Percentiles rank a stretch among this genome's conserved stretches.
These are phyloP conservation scores for Phytopythium chamaehyphon DNA, from an alignment of 352 stramenopile genomes.

Conservation along the genomic window DNA sequence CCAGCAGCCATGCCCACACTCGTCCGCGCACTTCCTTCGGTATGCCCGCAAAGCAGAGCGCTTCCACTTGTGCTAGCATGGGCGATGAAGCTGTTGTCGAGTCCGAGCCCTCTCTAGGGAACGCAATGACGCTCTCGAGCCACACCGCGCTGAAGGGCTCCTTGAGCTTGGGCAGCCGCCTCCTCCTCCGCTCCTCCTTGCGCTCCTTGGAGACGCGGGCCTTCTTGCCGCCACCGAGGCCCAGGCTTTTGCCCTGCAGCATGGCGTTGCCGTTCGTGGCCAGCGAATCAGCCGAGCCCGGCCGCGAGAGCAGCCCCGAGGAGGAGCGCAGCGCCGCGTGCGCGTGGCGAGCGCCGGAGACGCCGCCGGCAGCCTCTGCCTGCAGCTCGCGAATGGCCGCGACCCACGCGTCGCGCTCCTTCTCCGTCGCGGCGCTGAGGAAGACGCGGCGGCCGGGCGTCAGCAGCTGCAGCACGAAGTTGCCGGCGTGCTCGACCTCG, in stretches of 20 bases:
- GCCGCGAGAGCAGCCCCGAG: conserved; percentile 28
- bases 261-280: conserved; percentile 17
- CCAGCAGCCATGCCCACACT: conserved; percentile 75
- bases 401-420: conserved; percentile 66
- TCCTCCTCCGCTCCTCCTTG: conserved; percentile 52
- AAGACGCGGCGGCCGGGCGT: conserved; percentile 45
- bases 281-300: conserved; percentile 29
- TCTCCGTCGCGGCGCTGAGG: conserved; percentile 72
- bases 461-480: conserved; percentile 77
- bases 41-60: conserved; percentile 75
- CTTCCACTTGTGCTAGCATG: conserved; percentile 30
- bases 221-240: conserved; percentile 15
- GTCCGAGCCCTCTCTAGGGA: conserved; percentile 20
- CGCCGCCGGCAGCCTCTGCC: conserved; percentile 9
- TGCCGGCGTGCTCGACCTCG: conserved; percentile 57
- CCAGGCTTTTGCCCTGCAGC: conserved; percentile 13
- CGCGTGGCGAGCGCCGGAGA: conserved; percentile 1
- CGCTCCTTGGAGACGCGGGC: conserved; percentile 56
- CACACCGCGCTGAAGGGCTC: conserved; percentile 73
- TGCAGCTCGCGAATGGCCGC: conserved; percentile 45
- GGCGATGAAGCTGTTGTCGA: neutral
- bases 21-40: conserved; percentile 80
- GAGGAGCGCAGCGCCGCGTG: conserved; percentile 12
- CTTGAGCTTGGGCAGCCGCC: conserved; percentile 63
- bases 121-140: conserved; percentile 60